phyloP scores from a whole-genome alignment of 768 basidiomycete genomes.

The Termitomyces sp. region DNA sequence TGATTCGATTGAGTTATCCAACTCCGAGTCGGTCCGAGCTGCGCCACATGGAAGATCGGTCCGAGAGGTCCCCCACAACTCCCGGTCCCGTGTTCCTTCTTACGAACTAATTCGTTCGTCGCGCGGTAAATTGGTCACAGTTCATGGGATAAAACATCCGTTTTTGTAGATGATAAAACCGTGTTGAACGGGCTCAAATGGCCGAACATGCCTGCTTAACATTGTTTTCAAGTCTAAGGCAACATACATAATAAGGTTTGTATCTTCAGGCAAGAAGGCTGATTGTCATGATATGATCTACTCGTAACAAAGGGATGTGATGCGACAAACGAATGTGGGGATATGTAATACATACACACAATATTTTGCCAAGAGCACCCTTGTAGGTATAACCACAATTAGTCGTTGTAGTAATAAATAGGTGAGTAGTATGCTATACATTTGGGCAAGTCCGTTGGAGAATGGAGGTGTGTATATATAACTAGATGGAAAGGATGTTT shows the following conservation, averaged over 20 bases:
- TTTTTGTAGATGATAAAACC: too few relatives aligned
- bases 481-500: neutral
- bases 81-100: neutral
- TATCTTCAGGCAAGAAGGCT: neutral
- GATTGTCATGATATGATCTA: neutral
- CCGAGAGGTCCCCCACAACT: neutral
- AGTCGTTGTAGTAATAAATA: neutral
- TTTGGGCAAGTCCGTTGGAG: neutral
- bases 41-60: neutral
- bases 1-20: too few relatives aligned
- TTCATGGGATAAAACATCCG: too few relatives aligned
- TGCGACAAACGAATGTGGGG: constrained; percentile 1
- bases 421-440: neutral
- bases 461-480: neutral
- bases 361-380: neutral
- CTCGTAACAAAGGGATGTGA: neutral
- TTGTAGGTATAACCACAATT: neutral
- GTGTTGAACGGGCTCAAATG: neutral
- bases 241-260: too few relatives aligned
- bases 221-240: too few relatives aligned
- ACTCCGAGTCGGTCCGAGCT: neutral
- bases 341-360: neutral
- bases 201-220: too few relatives aligned
- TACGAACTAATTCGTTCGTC: neutral
- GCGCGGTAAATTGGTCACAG: too few relatives aligned